These are phyloP conservation scores for Obelidium mucronatum DNA, from an alignment of 192 early-diverging fungal genomes.

Conservation along the genomic window DNA sequence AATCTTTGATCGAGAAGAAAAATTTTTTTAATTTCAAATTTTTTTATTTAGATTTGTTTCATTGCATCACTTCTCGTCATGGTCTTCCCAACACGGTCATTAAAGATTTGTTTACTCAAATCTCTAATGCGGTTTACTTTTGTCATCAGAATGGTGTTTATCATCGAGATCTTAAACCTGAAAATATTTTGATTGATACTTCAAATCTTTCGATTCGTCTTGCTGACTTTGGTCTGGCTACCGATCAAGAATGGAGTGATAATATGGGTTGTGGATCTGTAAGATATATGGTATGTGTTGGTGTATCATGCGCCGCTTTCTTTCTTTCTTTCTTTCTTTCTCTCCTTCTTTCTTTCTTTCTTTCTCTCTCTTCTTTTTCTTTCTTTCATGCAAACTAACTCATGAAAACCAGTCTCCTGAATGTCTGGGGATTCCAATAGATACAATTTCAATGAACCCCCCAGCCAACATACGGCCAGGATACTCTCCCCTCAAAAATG, in stretches of 20 bases:
- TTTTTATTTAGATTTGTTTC: slow-evolving; percentile 55
- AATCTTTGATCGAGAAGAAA: too few species aligned
- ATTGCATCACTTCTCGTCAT: slow-evolving; percentile 43
- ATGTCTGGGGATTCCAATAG: slow-evolving; percentile 35
- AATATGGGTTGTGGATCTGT: slow-evolving; percentile 91
- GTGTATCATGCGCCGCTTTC: not conserved
- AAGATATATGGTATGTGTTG: slow-evolving; percentile 85
- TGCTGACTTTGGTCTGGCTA: slow-evolving; percentile 97
- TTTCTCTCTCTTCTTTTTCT: too few species aligned
- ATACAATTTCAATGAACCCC: not conserved
- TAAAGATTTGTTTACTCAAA: slow-evolving; percentile 72
- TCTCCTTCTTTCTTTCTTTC: too few species aligned
- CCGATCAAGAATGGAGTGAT: slow-evolving; percentile 69
- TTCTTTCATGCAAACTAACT: too few species aligned
- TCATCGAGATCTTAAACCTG: slow-evolving; percentile 92
- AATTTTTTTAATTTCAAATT: too few species aligned
- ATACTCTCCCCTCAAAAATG: slow-evolving; percentile 70
- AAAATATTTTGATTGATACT: slow-evolving; percentile 69
- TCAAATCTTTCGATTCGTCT: slow-evolving; percentile 66
- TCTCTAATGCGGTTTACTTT: slow-evolving; percentile 77
- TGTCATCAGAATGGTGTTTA: slow-evolving; percentile 82
- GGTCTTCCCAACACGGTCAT: slow-evolving; percentile 35
- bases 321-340: not conserved
- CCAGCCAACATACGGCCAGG: too few species aligned
- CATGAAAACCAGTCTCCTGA: slow-evolving; percentile 63